Percentiles rank a stretch among this genome's conserved stretches.
These are phyloP conservation scores for Wickerhamomyces kurtzmanii DNA, from an alignment of 805 yeast genomes.

Conservation along the genomic window DNA sequence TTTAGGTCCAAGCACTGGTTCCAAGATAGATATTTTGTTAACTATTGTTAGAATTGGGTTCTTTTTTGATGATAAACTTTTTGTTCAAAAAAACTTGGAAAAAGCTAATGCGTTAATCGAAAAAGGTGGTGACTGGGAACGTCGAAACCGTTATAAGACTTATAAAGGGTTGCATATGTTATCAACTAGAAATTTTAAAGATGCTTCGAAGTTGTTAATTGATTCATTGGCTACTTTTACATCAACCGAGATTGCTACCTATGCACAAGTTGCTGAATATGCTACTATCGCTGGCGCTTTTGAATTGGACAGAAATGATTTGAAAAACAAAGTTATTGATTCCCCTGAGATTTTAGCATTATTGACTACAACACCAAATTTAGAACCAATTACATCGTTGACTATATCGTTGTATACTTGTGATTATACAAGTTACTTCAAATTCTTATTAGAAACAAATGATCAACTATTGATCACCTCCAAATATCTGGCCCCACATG, in stretches of 20 bases:
- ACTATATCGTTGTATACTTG: conserved; percentile 84
- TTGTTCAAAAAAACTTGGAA: conserved; percentile 63
- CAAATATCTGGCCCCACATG: conserved; percentile 65
- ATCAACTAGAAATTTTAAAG: conserved; percentile 78
- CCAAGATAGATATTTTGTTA: conserved; percentile 79
- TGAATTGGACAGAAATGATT: conserved; percentile 70
- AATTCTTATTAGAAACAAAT: conserved; percentile 66
- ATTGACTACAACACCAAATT: conserved; percentile 54
- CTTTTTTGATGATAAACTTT: conserved; percentile 69
- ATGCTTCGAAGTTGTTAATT: conserved; percentile 76
- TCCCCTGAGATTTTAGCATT: conserved; percentile 88
- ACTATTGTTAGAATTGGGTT: conserved; percentile 84
- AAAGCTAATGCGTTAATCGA: conserved; percentile 71
- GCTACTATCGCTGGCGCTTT: conserved; percentile 86
- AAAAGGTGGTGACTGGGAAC: conserved; percentile 99
- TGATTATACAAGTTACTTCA: conserved; percentile 75
- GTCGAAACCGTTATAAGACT: conserved; percentile 89
- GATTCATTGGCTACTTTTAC: conserved; percentile 95
- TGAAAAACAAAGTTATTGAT: conserved; percentile 79
- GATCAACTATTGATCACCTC: conserved; percentile 58
- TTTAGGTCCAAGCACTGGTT: conserved; percentile 76
- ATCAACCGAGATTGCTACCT: conserved; percentile 79
- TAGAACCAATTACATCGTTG: conserved; percentile 75
- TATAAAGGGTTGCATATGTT: conserved; percentile 77
- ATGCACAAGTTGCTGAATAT: conserved; percentile 83